Base-by-base conservation (phyloP, 768 basidiomycete species). In the Udeniomyces megalosporus region DNA sequence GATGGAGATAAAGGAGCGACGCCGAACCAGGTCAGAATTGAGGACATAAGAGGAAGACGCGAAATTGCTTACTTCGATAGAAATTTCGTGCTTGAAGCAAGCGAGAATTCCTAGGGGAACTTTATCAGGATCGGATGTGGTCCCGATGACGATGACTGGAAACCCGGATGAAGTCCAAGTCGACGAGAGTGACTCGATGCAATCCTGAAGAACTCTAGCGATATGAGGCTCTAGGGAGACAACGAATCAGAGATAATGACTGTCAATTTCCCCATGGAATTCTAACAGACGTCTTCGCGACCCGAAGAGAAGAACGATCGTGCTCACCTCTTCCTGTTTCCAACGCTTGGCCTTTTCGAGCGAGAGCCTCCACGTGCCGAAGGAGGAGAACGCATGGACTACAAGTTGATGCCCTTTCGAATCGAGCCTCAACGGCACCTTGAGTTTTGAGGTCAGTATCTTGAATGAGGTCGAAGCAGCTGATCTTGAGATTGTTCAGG, bases 381-480 rank as follows among this genome's bases (percentile, higher is more conserved):
- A 99, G 73, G 1, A 95, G 74, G 22, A 97, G 74, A 45, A 97
- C 75, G 69, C 88, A 95, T 0, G 95, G 95, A 0, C 88, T 81
- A 70, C 86, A 89, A 3, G 78, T 74, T 17, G 78, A 75, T 1
- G 88, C 90, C 72, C 83, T 81, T 57, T 88, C 88, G 66, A 95
- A 81, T 15, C 81, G 80, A 4, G 83, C 82, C 35, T 79, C 78
- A 0, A 97, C 75, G 2, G 78, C 79, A 1, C 80, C 86, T 69
- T 88, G 85, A 0, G 87, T 87, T 67, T 84, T 84, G 2, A 76
- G 75, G 48, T 84, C 81, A 47, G 79, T 84, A 53, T 97, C 92
- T 2, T 84, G 85, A 7, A 91, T 68, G 5, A 91, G 68, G 58
- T 88, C 81, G 70, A 82, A 96, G 70, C 89, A 92, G 66, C 95